These are phyloP conservation scores for Penicillium expansum DNA, from an alignment of 2,329 filamentous ascomycete species.

Conservation along the genomic window DNA sequence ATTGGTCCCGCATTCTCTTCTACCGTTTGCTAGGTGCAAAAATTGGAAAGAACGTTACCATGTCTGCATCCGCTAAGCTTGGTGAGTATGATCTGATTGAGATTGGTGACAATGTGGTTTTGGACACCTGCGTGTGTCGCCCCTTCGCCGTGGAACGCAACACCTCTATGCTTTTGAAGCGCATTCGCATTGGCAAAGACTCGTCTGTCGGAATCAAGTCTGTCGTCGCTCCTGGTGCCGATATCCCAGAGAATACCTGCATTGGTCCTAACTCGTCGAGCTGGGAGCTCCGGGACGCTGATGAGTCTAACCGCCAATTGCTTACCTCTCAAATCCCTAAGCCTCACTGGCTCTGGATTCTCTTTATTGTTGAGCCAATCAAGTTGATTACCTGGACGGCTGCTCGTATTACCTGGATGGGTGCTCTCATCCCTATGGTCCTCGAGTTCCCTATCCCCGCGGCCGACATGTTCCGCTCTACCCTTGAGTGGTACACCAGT, in stretches of 20 bases:
- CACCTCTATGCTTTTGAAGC: conserved; percentile 57
- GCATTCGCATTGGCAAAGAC: conserved; percentile 51
- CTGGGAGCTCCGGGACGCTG: conserved; percentile 49
- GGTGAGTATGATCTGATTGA: conserved; percentile 60
- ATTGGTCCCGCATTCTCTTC: conserved; percentile 46
- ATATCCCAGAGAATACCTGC: conserved; percentile 50
- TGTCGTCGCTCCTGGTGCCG: conserved; percentile 52
- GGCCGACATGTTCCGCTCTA: conserved; percentile 17
- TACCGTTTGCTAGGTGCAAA: conserved; percentile 54
- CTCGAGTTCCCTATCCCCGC: conserved; percentile 7
- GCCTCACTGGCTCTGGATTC: conserved; percentile 47
- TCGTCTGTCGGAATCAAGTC: conserved; percentile 50
- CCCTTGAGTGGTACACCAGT: conserved; percentile 18
- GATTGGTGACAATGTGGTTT: conserved; percentile 50
- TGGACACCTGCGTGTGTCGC: conserved; percentile 50
- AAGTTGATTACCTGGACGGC: conserved; percentile 42
- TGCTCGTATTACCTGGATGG: conserved; percentile 46
- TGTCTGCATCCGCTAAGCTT: conserved; percentile 44
- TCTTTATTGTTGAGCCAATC: conserved; percentile 47
- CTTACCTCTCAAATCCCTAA: conserved; percentile 39
- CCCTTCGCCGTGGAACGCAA: conserved; percentile 58
- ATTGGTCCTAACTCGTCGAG: conserved; percentile 58
- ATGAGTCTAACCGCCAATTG: conserved; percentile 51
- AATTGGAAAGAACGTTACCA: conserved; percentile 53
- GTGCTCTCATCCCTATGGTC: conserved; percentile 27